Evolutionary conservation across 495 filamentous ascomycete species (phyloP), one percentile per base, ranked within the genome.

Genomic region (Neurospora sp.): DNA sequence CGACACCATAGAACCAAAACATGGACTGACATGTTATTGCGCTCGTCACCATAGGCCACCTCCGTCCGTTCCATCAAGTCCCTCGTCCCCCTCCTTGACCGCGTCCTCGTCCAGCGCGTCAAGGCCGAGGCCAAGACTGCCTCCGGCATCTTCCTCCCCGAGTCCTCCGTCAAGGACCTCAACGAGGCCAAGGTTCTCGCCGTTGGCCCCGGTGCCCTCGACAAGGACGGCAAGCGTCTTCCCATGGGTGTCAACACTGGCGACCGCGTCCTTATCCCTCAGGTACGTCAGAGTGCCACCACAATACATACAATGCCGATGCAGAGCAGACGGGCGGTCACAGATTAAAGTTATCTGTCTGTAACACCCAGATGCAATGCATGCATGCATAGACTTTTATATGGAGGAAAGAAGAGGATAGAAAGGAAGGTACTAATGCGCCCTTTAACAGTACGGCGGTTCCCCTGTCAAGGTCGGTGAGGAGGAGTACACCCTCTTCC

Each of bases 91-190:
- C 95, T 99, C 78, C 90, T 99, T 83, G 96, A 99, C 90, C 96
- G 96, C 81, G 93, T 99, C 76, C 90, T 99, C 73, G 93, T 99
- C 77, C 96, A 99, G 90, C 93, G 96, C 83, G 86, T 98, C 86
- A 98, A 98, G 85, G 91, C 95, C 79, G 96, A 98, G 83, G 79
- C 94, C 77, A 97, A 98, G 87, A 99, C 96, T 39, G 93, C 96
- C 75, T 89, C 89, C 77, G 96, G 96, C 77, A 95, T 99, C 87
- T 97, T 94, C 88, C 93, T 99, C 75, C 96, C 96, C 73, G 96
- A 99, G 87, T 93, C 90, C 80, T 92, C 90, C 80, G 94, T 98
- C 76, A 98, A 99, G 89, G 96, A 99, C 82, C 89, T 98, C 83
- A 97, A 97, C 84, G 96, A 98, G 87, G 96, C 93, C 75, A 91